Evolutionary conservation across 2,329 filamentous ascomycete species (phyloP), one percentile per base, ranked within the genome.

Genomic region (Seiridium unicorne): DNA sequence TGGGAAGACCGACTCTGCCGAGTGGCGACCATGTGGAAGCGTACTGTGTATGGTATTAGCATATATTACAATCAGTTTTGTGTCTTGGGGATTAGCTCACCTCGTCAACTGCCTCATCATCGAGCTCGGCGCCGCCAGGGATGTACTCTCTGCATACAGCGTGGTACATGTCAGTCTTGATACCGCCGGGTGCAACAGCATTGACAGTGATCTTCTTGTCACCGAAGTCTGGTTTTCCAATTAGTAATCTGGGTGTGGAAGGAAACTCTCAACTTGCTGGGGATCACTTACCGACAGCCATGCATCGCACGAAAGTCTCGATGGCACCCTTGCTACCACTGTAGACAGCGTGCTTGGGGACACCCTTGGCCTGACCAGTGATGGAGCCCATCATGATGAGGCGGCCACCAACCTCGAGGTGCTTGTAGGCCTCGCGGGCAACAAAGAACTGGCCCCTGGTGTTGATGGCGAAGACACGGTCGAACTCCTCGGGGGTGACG

Each of bases 381-480:
- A 91, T 91, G 61, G 84, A 89, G 36, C 83, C 85, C 86, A 90
- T 92, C 65, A 93, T 80, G 74, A 93, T 89, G 66, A 92, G 79
- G 48, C 89, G 83, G 54, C 89, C 89, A 60, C 87, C 85, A 44
- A 86, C 76, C 76, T 88, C 84, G 59, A 91, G 81, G 73, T 89
- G 77, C 75, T 88, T 87, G 80, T 89, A 89, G 49, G 88, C 88
- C 63, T 88, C 84, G 69, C 87, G 85, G 40, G 87, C 88, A 53
- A 90, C 87, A 75, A 91, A 90, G 79, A 90, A 90, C 74, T 90
- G 88, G 44, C 87, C 88, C 7, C 86, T 79, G 5, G 87, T 83
- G 76, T 90, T 90, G 72, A 90, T 76, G 76, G 79, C 81, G 79
- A 90, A 89, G 65, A 90, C 87, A 63, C 88, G 85, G 73, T 91